Evolutionary conservation across 306 rosid species (phyloP).

Genomic region (Dryas drummondii): DNA sequence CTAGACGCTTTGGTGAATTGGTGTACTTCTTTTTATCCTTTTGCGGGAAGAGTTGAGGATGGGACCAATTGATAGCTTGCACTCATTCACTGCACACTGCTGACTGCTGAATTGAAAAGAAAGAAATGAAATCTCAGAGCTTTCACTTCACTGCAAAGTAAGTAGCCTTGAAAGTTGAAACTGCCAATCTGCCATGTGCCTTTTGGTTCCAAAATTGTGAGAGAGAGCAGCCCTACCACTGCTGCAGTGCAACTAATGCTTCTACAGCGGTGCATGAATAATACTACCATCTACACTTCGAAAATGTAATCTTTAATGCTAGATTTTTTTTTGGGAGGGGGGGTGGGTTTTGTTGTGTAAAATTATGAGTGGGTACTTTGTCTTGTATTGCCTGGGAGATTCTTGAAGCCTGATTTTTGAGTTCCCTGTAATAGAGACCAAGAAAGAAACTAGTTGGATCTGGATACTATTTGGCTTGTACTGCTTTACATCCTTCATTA

Average conservation of each 20-base stretch:
- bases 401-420: neutral
- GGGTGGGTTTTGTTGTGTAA: neutral
- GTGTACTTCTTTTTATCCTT: conserved; percentile 35
- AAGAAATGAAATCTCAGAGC: conserved; percentile 41
- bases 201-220: conserved; percentile 37
- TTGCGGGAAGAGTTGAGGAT: conserved; percentile 39
- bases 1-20: conserved; percentile 27
- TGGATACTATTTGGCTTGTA: no score
- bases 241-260: conserved; percentile 25
- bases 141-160: conserved; percentile 39
- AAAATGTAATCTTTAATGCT: neutral
- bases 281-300: neutral
- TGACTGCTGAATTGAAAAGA: conserved; percentile 43
- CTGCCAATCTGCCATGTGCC: conserved; percentile 18
- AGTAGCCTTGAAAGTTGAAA: conserved; percentile 24
- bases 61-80: conserved; percentile 31
- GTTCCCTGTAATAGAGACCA: conserved; percentile 1
- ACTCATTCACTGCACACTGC: conserved; percentile 20
- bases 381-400: neutral
- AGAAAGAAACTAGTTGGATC: no score
- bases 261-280: conserved; percentile 10
- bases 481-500: neutral
- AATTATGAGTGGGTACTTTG: conserved; percentile 2
- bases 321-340: neutral
- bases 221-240: conserved; percentile 16